phyloP scores from a whole-genome alignment of 331 rosid genomes.

The Spiraea crenata region DNA sequence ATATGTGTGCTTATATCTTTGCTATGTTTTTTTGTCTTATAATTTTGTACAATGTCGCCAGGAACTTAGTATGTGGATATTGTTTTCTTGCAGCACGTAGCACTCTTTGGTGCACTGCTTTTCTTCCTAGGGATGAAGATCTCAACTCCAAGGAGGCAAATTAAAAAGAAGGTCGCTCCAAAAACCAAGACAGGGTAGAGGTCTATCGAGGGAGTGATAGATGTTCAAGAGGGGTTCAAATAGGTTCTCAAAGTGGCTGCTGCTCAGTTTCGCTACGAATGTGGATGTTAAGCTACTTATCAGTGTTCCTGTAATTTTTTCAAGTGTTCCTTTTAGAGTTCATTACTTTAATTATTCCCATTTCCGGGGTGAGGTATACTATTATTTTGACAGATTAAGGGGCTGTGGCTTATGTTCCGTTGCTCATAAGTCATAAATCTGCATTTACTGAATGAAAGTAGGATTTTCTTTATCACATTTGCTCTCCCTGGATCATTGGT shows the following conservation, averaged over 20 bases:
- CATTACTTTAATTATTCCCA: constrained; percentile 13
- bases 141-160: constrained; percentile 56
- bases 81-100: constrained; percentile 46
- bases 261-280: not conserved
- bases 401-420: constrained; percentile 7
- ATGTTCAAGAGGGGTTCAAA: constrained; percentile 1
- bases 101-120: constrained; percentile 79
- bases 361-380: constrained; percentile 16
- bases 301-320: constrained; percentile 11
- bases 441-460: not conserved
- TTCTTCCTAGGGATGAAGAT: constrained; percentile 82
- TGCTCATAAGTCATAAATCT: not conserved
- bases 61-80: constrained; percentile 17
- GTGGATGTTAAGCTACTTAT: constrained; percentile 6
- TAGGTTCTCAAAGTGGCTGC: constrained; percentile 23
- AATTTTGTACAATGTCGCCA: not conserved
- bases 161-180: constrained; percentile 63
- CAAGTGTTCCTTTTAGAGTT: constrained; percentile 5
- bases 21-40: not conserved
- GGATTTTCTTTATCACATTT: not conserved
- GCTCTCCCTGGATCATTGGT: not conserved
- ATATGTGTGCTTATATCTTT: constrained; percentile 4
- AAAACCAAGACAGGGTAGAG: constrained; percentile 61
- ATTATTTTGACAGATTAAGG: not conserved
- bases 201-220: constrained; percentile 5